Evolutionary conservation across 139 green algal species (phyloP).

Genomic region (Axilococcus clingmanii): DNA sequence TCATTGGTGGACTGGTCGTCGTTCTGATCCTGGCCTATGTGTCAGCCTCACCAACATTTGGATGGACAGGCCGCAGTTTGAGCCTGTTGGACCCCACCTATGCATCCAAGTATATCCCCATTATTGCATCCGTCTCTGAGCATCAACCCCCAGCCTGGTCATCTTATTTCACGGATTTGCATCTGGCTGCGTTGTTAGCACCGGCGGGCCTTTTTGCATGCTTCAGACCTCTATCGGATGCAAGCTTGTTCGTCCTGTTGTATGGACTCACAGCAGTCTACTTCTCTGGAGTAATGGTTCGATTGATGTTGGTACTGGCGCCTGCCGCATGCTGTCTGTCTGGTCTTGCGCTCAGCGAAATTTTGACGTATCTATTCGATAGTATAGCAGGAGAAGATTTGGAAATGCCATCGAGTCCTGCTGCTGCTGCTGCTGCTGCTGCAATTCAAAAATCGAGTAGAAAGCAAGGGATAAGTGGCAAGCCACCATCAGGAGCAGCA

Average conservation of each 20-base stretch:
- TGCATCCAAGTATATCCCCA: conserved; percentile 92
- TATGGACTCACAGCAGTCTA: conserved; percentile 89
- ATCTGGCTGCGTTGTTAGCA: conserved; percentile 42
- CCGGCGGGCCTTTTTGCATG: conserved; percentile 66
- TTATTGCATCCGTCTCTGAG: conserved; percentile 90
- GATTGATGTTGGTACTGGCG: conserved; percentile 91
- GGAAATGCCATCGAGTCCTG: neutral
- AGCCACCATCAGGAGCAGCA: neutral
- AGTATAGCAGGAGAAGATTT: neutral
- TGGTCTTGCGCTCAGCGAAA: conserved; percentile 64
- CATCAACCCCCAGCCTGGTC: conserved; percentile 86
- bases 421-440: neutral
- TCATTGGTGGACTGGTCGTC: conserved; percentile 24
- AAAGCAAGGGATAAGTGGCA: neutral
- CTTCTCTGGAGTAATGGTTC: conserved; percentile 87
- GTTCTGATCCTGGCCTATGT: conserved; percentile 66
- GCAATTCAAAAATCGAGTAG: neutral
- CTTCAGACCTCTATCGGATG: conserved; percentile 70
- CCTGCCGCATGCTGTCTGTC: conserved; percentile 87
- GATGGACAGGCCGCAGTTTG: conserved; percentile 84
- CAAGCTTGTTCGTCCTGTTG: conserved; percentile 85
- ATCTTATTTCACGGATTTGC: conserved; percentile 80
- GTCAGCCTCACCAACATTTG: conserved; percentile 78
- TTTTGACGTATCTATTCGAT: conserved; percentile 26
- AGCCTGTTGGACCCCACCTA: conserved; percentile 94